phyloP scores from a whole-genome alignment of 306 rosid genomes.

The Pterocarpus santalinus region DNA sequence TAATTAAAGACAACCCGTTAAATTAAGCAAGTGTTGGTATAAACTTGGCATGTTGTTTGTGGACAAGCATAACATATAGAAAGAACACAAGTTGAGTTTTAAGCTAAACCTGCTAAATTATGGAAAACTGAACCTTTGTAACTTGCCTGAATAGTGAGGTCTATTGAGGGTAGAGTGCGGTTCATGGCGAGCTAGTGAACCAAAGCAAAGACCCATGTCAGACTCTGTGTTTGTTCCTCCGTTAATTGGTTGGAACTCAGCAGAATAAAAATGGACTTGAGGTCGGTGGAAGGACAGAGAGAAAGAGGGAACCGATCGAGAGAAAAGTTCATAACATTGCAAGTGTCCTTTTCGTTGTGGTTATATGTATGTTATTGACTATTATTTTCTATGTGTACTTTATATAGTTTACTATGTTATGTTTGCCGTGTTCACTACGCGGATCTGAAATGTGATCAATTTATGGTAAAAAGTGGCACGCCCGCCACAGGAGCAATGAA shows the following conservation, averaged over 20 bases:
- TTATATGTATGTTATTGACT: neutral
- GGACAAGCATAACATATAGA: no score
- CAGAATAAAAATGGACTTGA: neutral
- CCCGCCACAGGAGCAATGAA: neutral
- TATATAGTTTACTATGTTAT: neutral
- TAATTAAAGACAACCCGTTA: no score
- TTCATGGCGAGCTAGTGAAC: conserved; percentile 37
- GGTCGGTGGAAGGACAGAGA: neutral
- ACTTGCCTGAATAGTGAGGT: neutral
- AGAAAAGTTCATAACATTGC: neutral
- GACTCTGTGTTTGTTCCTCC: no score
- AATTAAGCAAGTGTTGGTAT: no score
- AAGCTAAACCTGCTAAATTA: no score
- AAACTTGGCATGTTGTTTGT: no score
- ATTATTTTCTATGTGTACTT: neutral
- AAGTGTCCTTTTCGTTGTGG: neutral
- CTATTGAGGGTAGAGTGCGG: conserved; percentile 15
- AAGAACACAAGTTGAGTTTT: no score
- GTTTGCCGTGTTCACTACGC: neutral
- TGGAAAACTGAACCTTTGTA: no score
- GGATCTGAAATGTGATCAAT: neutral
- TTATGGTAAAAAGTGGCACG: neutral
- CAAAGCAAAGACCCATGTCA: conserved; percentile 60
- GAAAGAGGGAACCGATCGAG: neutral
- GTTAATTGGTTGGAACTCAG: neutral